phyloP scores from a whole-genome alignment of 1,139 yeast genomes.

The Zhuliangozyma parablackwelliae region DNA sequence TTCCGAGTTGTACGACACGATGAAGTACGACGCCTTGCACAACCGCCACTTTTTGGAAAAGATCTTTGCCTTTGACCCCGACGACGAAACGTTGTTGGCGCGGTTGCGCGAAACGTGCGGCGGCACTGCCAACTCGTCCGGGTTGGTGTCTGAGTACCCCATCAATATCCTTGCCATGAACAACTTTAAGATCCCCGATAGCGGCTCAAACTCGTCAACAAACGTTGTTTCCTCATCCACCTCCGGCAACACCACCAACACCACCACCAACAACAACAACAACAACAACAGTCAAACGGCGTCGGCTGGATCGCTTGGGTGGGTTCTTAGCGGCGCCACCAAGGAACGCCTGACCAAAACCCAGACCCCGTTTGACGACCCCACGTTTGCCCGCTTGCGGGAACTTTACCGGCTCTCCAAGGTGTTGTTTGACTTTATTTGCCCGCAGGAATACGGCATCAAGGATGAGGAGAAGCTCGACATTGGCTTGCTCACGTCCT shows the following conservation, averaged over 20 bases:
- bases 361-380: constrained; percentile 71
- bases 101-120: constrained; percentile 38
- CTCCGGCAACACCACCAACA: constrained; percentile 15
- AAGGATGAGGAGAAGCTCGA: constrained; percentile 93
- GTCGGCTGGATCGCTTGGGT: constrained; percentile 68
- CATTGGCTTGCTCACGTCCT: constrained; percentile 88
- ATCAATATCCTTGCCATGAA: constrained; percentile 74
- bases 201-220: constrained; percentile 1
- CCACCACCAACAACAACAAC: constrained; percentile 19
- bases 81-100: constrained; percentile 39
- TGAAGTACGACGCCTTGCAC: constrained; percentile 97
- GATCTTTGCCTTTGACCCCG: constrained; percentile 71
- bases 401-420: constrained; percentile 88
- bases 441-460: constrained; percentile 98
- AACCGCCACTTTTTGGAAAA: constrained; percentile 84
- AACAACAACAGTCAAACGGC: constrained; percentile 19
- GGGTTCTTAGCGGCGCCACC: constrained; percentile 60
- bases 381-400: constrained; percentile 73
- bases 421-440: constrained; percentile 91
- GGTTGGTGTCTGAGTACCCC: constrained; percentile 75
- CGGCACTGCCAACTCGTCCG: constrained; percentile 55
- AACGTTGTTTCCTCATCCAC: constrained; percentile 14
- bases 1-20: constrained; percentile 93
- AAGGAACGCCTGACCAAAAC: constrained; percentile 1
- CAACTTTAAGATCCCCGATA: constrained; percentile 56